Percentiles rank a stretch among this genome's conserved stretches.
These are phyloP conservation scores for Dioscorea cayenensis DNA, from an alignment of 116 monocot genomes.

Conservation along the genomic window DNA sequence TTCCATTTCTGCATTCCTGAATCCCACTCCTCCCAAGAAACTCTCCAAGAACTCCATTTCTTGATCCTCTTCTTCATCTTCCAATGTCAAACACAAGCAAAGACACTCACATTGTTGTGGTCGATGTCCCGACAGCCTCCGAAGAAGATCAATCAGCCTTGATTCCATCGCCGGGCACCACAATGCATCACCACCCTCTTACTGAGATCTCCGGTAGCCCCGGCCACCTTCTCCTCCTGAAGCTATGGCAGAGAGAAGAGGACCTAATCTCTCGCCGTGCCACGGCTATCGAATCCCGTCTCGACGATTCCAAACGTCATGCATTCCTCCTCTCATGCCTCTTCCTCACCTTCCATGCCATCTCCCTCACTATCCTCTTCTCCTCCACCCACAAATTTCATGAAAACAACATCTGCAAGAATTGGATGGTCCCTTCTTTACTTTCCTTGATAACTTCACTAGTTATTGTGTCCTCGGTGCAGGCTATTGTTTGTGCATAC, in stretches of 20 bases:
- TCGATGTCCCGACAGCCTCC: not conserved
- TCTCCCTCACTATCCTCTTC: constrained; percentile 74
- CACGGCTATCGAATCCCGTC: constrained; percentile 35
- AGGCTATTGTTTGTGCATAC: constrained; percentile 37
- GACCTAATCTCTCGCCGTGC: constrained; percentile 17
- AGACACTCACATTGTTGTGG: not conserved
- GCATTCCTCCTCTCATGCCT: constrained; percentile 69
- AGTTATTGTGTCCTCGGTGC: constrained; percentile 45
- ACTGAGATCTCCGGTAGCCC: constrained; percentile 36
- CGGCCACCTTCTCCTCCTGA: constrained; percentile 43
- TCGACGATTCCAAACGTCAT: constrained; percentile 43
- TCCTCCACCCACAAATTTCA: constrained; percentile 14
- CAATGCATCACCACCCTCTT: constrained; percentile 48
- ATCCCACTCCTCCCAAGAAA: too few relatives aligned
- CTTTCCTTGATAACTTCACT: constrained; percentile 64
- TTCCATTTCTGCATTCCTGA: too few relatives aligned
- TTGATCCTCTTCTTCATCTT: not conserved
- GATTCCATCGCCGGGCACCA: not conserved
- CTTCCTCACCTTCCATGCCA: constrained; percentile 82
- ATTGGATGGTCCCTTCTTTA: constrained; percentile 64
- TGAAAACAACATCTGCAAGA: constrained; percentile 15
- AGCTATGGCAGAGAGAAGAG: constrained; percentile 37
- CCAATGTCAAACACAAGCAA: not conserved
- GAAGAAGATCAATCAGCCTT: too few relatives aligned
- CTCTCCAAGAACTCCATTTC: not conserved